phyloP scores from a whole-genome alignment of 306 rosid species.

The Trifolium pratense region DNA sequence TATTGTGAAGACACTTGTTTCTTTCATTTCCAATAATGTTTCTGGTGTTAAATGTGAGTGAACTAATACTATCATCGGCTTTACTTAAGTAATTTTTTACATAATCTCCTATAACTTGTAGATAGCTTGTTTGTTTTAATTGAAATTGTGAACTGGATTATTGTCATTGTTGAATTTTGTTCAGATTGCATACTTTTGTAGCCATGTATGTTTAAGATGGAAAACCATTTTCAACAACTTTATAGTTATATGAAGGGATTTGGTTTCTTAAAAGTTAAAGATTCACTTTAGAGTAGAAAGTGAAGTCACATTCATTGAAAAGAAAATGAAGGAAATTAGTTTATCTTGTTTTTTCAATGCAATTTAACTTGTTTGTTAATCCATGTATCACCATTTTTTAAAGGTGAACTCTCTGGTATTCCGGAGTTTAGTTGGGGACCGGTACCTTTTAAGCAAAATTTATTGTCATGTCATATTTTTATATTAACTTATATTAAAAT shows the following conservation, averaged over 20 bases:
- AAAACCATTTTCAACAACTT: neutral
- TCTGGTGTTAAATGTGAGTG: slow-evolving; percentile 40
- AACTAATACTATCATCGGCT: slow-evolving; percentile 37
- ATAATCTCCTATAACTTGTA: slow-evolving; percentile 42
- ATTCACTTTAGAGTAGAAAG: neutral
- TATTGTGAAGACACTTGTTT: slow-evolving; percentile 29
- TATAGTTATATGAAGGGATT: neutral
- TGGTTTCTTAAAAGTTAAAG: neutral
- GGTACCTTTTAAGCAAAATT: too few species aligned
- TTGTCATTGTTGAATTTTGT: slow-evolving; percentile 12
- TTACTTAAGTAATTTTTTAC: slow-evolving; percentile 28
- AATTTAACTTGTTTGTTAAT: too few species aligned
- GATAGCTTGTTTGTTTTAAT: slow-evolving; percentile 49
- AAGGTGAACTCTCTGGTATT: too few species aligned
- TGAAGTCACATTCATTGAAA: neutral
- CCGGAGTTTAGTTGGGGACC: too few species aligned
- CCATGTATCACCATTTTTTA: too few species aligned
- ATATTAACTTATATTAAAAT: too few species aligned
- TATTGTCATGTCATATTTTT: too few species aligned
- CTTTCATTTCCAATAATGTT: slow-evolving; percentile 16
- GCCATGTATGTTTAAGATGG: neutral
- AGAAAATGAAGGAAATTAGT: neutral
- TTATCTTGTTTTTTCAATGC: too few species aligned
- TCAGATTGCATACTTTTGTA: neutral
- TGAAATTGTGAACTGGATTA: slow-evolving; percentile 19